These are phyloP conservation scores for Colletotrichum euphorbiae DNA, from an alignment of 2,329 filamentous ascomycete genomes.

Conservation along the genomic window DNA sequence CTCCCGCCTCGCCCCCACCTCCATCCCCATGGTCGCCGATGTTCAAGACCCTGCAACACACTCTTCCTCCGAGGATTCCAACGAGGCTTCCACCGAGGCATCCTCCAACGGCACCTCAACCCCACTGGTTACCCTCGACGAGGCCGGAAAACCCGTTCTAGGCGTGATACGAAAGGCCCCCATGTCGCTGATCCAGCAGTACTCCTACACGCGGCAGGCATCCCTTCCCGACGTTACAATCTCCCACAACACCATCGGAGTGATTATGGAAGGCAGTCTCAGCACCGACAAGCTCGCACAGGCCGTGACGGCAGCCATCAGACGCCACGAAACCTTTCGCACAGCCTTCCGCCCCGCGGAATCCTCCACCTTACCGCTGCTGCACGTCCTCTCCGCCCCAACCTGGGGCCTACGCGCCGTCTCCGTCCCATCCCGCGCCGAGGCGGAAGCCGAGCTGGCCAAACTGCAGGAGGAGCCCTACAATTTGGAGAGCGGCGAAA, in stretches of 20 bases:
- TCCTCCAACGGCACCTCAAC: not conserved
- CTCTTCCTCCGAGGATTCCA: no score
- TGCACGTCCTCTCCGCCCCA: not conserved
- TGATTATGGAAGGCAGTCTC: constrained; percentile 46
- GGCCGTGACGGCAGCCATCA: constrained; percentile 48
- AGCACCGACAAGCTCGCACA: constrained; percentile 48
- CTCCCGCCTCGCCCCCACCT: not conserved
- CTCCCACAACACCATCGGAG: constrained; percentile 51
- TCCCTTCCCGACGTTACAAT: constrained; percentile 54
- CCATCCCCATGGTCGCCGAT: not conserved
- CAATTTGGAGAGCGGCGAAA: constrained; percentile 1
- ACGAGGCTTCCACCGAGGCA: not conserved
- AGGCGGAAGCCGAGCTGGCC: not conserved
- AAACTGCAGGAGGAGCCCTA: constrained; percentile 1
- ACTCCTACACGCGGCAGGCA: constrained; percentile 44
- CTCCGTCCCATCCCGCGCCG: not conserved
- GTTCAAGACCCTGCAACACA: not conserved
- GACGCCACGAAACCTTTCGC: constrained; percentile 50
- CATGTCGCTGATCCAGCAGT: constrained; percentile 8
- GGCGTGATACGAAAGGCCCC: not conserved
- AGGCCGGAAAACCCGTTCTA: not conserved
- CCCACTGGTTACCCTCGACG: not conserved
- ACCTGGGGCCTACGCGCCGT: not conserved
- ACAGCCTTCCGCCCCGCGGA: constrained; percentile 43
- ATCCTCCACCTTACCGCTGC: not conserved